Evolutionary conservation across 805 yeast genomes (phyloP), one percentile per base, ranked within the genome.

Genomic region (Candida piceae): DNA sequence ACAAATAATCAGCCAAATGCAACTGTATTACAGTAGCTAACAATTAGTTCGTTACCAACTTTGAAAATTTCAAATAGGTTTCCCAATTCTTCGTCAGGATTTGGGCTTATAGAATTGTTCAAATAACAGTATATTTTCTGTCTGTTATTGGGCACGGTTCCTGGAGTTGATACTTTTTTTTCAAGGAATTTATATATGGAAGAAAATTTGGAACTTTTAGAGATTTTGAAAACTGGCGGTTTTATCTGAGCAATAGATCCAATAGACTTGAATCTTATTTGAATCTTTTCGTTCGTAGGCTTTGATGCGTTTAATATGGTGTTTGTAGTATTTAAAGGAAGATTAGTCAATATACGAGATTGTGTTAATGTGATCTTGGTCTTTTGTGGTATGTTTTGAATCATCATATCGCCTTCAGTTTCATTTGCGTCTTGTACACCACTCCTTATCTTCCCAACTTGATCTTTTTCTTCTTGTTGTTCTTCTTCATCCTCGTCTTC

Each of bases 241-340:
- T 52, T 58, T 4, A 80, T 59, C 1, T 72, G 70, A 0, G 77
- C 66, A 7, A 56, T 41, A 0, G 82, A 70, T 0, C 85, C 85
- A 23, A 80, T 73, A 2, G 85, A 71, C 42, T 70, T 74, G 48
- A 80, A 74, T 24, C 84, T 55, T 7, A 78, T 59, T 1, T 73
- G 66, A 12, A 77, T 58, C 46, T 68, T 71, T 11, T 33, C 25
- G 7, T 26, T 37, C 8, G 45, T 34, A 1, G 46, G 44, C 20
- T 39, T 39, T 4, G 54, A 43, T 4, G 44, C 46, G 4, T 34
- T 31, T 4, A 53, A 45, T 11, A 51, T 41, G 1, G 58, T 44
- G 16, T 51, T 39, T 3, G 54, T 50, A 6, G 61, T 49, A 29
- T 44, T 43, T 4, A 38, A 34, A 10, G 60, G 52, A 19, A 57